Evolutionary conservation across 148 eudicot genomes (phyloP), one percentile per base, ranked within the genome.

Genomic region (Rhododendron vialii): DNA sequence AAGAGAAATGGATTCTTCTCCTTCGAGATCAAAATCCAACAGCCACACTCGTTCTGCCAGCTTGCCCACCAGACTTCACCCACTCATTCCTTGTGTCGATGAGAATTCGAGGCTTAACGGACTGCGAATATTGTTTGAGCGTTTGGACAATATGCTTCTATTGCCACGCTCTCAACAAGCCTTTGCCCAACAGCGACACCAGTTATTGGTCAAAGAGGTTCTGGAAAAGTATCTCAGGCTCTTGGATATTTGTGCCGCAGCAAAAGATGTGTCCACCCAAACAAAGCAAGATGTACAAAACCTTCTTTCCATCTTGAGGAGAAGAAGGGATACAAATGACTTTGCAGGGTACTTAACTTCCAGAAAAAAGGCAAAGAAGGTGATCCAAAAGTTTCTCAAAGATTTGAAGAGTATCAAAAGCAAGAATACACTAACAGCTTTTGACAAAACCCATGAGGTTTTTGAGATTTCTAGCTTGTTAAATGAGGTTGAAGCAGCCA

Each of bases 161-260:
- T 33, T 86, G 47, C 89, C 83, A 59, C 38, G n/a, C 38, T 80
- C 81, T 20, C 88, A 84, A 79, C 84, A 75, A 80, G 33, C 80
- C 35, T 80, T 86, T 9, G 0, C 36, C 69, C 83, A 80, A 30
- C 45, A 9, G 6, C 9, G 53, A 51, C 14, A 59, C 18, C 9
- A 28, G 55, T n/a, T 51, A 51, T 63, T 43, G 74, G 81, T 77
- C 0, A 81, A 86, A 35, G 89, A 85, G 50, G 84, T 57, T 1
- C 83, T 89, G 77, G 92, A 90, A 63, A 89, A 91, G 24, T 88
- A 91, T 78, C 84, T 93, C 20, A 84, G 83, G 85, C 87, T 93
- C 63, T 83, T 93, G 61, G 95, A 93, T 86, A 80, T 87, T n/a
- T 91, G 93, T 88, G 85, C 88, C 6, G 83, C 85, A 14, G 86